These are phyloP conservation scores for Diutina pseudorugosa DNA, from an alignment of 1,139 yeast species.

Conservation along the genomic window DNA sequence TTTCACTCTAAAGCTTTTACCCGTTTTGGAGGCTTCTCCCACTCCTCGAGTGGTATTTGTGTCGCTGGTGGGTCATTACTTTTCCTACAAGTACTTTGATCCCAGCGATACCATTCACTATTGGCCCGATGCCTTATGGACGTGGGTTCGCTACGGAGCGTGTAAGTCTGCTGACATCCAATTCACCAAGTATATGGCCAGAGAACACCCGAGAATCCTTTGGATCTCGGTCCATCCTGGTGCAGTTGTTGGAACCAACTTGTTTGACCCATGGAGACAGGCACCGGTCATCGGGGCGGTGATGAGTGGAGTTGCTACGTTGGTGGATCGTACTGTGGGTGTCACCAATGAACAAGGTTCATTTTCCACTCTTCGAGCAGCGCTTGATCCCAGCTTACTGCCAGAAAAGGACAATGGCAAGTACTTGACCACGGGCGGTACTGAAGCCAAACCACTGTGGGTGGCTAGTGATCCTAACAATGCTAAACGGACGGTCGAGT, in stretches of 20 bases:
- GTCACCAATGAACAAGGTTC: slow-evolving; percentile 25
- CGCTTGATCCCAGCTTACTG: slow-evolving; percentile 18
- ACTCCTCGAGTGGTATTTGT: slow-evolving; percentile 22
- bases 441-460: slow-evolving; percentile 13
- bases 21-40: slow-evolving; percentile 15
- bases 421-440: slow-evolving; percentile 26
- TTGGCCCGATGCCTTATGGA: slow-evolving; percentile 18
- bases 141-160: slow-evolving; percentile 25
- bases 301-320: slow-evolving; percentile 10
- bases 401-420: slow-evolving; percentile 19
- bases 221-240: slow-evolving; percentile 31
- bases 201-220: slow-evolving; percentile 20
- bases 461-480: slow-evolving; percentile 13
- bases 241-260: slow-evolving; percentile 21
- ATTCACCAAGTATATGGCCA: slow-evolving; percentile 16
- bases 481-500: neutral
- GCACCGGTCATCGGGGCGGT: slow-evolving; percentile 16
- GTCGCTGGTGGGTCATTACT: slow-evolving; percentile 23
- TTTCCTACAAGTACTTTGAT: slow-evolving; percentile 13
- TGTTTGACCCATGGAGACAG: slow-evolving; percentile 21
- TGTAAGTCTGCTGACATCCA: slow-evolving; percentile 26
- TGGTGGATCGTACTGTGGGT: neutral
- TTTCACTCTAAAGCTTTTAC: slow-evolving; percentile 20
- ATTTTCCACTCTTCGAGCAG: slow-evolving; percentile 22
- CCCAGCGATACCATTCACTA: slow-evolving; percentile 12